phyloP scores from a whole-genome alignment of 1,139 yeast species.

The Yarrowia galli region DNA sequence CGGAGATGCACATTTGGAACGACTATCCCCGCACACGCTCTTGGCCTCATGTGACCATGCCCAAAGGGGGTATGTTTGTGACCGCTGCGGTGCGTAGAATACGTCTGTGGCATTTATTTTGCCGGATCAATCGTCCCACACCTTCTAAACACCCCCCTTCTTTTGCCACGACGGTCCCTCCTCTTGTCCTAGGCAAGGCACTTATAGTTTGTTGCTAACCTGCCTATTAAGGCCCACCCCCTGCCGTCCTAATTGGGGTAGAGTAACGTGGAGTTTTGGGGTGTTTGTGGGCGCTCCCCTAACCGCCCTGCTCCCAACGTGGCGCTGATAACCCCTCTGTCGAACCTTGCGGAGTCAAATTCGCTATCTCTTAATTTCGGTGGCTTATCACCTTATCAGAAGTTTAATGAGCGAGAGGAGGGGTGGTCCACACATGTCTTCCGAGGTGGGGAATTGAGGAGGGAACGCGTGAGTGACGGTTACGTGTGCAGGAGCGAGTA shows the following conservation, averaged over 20 bases:
- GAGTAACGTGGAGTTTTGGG: constrained; percentile 22
- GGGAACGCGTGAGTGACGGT: not conserved
- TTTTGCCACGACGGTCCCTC: too few relatives aligned
- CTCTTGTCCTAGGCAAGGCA: not conserved
- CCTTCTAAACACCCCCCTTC: too few relatives aligned
- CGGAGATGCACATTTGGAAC: constrained; percentile 5
- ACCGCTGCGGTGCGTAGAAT: not conserved
- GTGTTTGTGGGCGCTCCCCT: constrained; percentile 13
- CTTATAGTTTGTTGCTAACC: constrained; percentile 31
- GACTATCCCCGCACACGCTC: constrained; percentile 8
- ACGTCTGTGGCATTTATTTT: not conserved
- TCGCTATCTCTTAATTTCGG: constrained; percentile 34
- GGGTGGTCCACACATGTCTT: not conserved
- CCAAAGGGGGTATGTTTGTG: not conserved
- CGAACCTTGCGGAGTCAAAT: constrained; percentile 1
- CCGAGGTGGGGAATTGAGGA: not conserved
- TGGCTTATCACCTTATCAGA: constrained; percentile 38
- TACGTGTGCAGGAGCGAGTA: too few relatives aligned
- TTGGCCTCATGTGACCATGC: not conserved
- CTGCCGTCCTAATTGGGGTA: constrained; percentile 35
- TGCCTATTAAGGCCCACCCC: constrained; percentile 34
- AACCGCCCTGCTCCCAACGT: constrained; percentile 19
- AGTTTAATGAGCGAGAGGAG: constrained; percentile 18
- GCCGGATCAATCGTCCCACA: not conserved
- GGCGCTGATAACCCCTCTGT: constrained; percentile 37